These are phyloP conservation scores for Lithospermum erythrorhizon DNA, from an alignment of 257 asterid genomes.

Conservation along the genomic window DNA sequence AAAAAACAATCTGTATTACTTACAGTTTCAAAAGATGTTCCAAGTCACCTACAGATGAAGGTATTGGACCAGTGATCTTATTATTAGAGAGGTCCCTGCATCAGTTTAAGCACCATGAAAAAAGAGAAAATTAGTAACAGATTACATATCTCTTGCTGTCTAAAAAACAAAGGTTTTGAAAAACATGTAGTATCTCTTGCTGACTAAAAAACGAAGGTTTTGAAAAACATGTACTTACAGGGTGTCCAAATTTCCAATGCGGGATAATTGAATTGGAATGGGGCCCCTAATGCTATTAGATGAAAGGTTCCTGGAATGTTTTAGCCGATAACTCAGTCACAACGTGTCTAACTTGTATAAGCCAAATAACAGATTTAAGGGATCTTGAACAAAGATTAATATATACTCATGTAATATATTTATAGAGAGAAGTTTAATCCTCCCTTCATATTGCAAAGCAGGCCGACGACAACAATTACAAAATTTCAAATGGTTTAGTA, in stretches of 20 bases:
- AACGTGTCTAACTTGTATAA: too few species aligned
- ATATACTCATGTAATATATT: neutral
- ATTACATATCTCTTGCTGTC: neutral
- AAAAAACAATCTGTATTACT: slow-evolving; percentile 14
- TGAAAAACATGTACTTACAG: slow-evolving; percentile 41
- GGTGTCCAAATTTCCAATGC: slow-evolving; percentile 87
- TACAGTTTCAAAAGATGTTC: slow-evolving; percentile 95
- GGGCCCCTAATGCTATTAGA: slow-evolving; percentile 62
- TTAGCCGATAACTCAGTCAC: neutral
- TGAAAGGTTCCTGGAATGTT: slow-evolving; percentile 57
- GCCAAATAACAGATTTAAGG: too few species aligned
- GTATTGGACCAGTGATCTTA: slow-evolving; percentile 57
- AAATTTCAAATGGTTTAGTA: neutral
- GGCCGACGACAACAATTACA: neutral
- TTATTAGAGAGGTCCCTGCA: slow-evolving; percentile 81
- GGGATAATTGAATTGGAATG: slow-evolving; percentile 83
- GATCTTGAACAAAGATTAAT: too few species aligned
- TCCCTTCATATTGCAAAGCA: neutral
- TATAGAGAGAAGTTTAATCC: neutral
- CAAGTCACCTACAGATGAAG: slow-evolving; percentile 86
- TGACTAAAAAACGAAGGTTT: neutral
- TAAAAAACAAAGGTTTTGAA: neutral
- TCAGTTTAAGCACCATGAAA: neutral
- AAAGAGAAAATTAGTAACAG: too few species aligned
- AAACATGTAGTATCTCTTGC: neutral